phyloP scores from a whole-genome alignment of 2,329 filamentous ascomycete genomes.

The Penicillium italicum region DNA sequence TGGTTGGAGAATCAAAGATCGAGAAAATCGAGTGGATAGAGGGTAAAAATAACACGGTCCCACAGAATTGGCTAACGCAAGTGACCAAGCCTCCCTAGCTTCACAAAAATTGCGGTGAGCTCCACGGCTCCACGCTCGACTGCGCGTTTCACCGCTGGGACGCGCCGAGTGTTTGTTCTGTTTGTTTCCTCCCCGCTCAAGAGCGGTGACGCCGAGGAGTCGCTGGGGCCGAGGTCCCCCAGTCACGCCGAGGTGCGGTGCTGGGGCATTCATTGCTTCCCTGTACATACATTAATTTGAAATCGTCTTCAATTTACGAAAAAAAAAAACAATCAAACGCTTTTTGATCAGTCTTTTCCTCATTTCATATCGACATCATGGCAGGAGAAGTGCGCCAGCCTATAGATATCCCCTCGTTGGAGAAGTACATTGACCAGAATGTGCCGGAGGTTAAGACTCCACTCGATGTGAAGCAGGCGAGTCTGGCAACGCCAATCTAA shows the following conservation, averaged over 20 bases:
- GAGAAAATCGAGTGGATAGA: neutral
- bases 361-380: slow-evolving; percentile 49
- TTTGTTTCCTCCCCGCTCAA: slow-evolving; percentile 14
- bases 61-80: slow-evolving; percentile 1
- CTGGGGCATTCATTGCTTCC: neutral
- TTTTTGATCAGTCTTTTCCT: neutral
- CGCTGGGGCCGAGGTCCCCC: slow-evolving; percentile 11
- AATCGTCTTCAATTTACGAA: neutral
- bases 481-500: slow-evolving; percentile 15
- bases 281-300: neutral
- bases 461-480: slow-evolving; percentile 82
- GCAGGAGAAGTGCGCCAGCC: slow-evolving; percentile 85
- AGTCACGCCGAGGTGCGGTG: neutral
- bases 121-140: slow-evolving; percentile 18
- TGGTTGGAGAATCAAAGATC: neutral
- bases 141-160: slow-evolving; percentile 23
- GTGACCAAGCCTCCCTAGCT: slow-evolving; percentile 4
- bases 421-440: slow-evolving; percentile 70
- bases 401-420: slow-evolving; percentile 76
- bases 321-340: neutral
- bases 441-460: slow-evolving; percentile 83
- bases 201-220: slow-evolving; percentile 8
- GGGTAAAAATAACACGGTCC: neutral
- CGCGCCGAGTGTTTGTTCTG: slow-evolving; percentile 20
- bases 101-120: slow-evolving; percentile 23